Base-by-base conservation (phyloP, 345 rosid genomes). In the Microcos paniculata region DNA sequence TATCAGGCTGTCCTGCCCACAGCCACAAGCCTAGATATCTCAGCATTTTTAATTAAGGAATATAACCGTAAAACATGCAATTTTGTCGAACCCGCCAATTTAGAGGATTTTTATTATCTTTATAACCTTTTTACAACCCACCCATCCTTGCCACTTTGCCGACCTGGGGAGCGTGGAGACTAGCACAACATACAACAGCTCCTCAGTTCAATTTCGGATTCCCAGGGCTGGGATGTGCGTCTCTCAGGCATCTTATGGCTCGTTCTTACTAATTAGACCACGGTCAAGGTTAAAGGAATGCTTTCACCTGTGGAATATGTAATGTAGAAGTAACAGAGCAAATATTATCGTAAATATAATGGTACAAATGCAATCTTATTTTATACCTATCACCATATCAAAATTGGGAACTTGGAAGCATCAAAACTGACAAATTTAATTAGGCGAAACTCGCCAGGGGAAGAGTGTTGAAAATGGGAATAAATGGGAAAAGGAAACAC, bases 341-440 rank as follows among this genome's bases (percentile, higher is more conserved):
- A 58, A 28, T 26, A 4, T 35, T 35, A 35, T 35, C 4, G 49
- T 5, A 12, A 19, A 38, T 38, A 13, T 63, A 13, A 59, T 24
- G 40, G 26, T 33, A 49, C 10, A 45, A 55, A 14, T 14, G 59
- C 59, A 23, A 68, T 53, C 40, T 53, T 61, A 24, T 78, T 72
- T 64, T 9, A 43, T 15, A 45, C 12, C 7, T 23, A 42, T 43
- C 28, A 24, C 35, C 14, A 23, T 18, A 10, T 24, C 4, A 14
- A 55, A 26, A 74, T 26, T 38, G 9, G 58, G 40, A 66, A 31
- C 16, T 51, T n/a, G 46, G 23, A 31, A 64, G 58, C 53, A 23
- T 23, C 65, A 72, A 43, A 62, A 72, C 68, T 55, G 73, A 68
- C 52, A 35, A 57, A 21, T 15, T 28, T 45, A 21, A 35, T 42